Evolutionary conservation across 257 asterid species (phyloP).

Genomic region (Forsythia suspensa): DNA sequence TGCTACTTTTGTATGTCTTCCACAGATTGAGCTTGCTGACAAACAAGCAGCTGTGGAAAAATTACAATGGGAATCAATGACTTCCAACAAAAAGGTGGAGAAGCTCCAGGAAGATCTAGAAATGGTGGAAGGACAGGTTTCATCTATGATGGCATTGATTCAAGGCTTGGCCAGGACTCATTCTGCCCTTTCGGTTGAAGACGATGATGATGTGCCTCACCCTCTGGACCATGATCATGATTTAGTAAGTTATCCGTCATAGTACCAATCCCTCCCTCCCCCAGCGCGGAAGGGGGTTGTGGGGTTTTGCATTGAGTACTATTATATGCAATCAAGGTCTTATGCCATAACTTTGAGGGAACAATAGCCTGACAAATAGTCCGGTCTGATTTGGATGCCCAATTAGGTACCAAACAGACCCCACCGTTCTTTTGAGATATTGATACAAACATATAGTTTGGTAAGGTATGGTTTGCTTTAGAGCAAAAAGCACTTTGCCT

Average conservation of each 20-base stretch:
- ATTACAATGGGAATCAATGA: conserved; percentile 84
- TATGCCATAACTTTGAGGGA: too few relatives aligned
- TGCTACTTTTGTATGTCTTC: background rate
- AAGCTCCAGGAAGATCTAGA: conserved; percentile 76
- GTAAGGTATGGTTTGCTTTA: background rate
- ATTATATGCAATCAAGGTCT: background rate
- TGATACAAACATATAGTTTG: background rate
- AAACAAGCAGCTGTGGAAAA: conserved; percentile 96
- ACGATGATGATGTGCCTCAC: conserved; percentile 46
- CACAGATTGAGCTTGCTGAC: conserved; percentile 89
- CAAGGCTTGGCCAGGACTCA: conserved; percentile 60
- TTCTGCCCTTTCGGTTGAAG: conserved; percentile 33
- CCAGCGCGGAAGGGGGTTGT: background rate
- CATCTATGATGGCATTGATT: conserved; percentile 61
- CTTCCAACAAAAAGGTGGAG: conserved; percentile 69
- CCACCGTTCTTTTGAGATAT: background rate
- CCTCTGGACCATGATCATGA: conserved; percentile 41
- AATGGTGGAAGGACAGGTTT: conserved; percentile 57
- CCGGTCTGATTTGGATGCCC: too few relatives aligned
- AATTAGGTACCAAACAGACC: background rate
- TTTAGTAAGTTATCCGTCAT: conserved; percentile 47
- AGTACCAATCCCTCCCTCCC: background rate
- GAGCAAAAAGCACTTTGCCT: background rate
- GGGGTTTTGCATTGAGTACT: background rate
- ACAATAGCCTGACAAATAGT: too few relatives aligned